Evolutionary conservation across 768 basidiomycete genomes (phyloP), one percentile per base, ranked within the genome.

Genomic region (Leccinum variicolor): DNA sequence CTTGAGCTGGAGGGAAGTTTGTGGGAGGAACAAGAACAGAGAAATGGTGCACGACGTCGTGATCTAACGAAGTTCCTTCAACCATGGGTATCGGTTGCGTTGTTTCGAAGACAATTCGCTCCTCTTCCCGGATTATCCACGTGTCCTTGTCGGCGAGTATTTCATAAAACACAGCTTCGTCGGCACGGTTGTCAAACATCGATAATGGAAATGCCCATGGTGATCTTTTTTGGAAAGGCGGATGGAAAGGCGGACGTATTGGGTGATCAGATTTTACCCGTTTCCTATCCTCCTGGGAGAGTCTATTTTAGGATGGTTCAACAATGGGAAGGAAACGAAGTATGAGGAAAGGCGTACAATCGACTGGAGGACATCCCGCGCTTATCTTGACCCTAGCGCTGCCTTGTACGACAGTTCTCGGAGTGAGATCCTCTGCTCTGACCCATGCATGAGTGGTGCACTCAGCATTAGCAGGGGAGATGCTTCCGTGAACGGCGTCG

Each of bases 121-220:
- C 66, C 31, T 68, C 66, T 48, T 63, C 66, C 14, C 54, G 52
- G 6, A 63, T 29, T 10, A 57, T 6, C 66, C 66, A 67, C 21
- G 60, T 11, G 2, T 60, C 54, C 43, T 52, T 65, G 50, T 68
- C 46, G 2, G 46, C 8, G 19, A 63, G 10, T 4, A 28, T 23
- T 11, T 53, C 47, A 7, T 59, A 26, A 25, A 48, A 52, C 0
- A 5, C 34, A 5, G 28, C 25, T 2, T 31, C 17, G 7, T 15
- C 26, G n/a, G 45, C 36, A 9, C 14, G 25, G 8, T 57, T 45
- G 14, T 7, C 25, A 21, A 53, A 53, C 7, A 3, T 41, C 3
- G 31, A 54, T 2, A 11, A 23, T 7, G 34, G 26, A 50, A 15
- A 39, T 19, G 4, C 14, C 54, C 54, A 50, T 39, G 54, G 54